Conservation (phyloP, 805 yeast species). For the Helenozyma baotianmanensis region DNA sequence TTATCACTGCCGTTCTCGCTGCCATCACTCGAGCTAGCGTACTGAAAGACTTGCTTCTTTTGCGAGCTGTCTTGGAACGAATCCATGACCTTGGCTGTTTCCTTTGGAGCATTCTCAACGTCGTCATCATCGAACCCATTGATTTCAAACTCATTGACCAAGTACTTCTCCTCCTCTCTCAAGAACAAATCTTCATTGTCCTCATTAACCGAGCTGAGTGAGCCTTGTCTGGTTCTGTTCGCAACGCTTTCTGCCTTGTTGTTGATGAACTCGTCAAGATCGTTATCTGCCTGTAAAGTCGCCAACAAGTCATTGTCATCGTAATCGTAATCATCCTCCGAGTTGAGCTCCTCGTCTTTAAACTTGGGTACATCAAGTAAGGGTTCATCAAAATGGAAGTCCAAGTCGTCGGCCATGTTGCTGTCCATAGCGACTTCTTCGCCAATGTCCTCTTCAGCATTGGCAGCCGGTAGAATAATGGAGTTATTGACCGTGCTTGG, state of each 20-base stretch:
- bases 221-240: conserved; percentile 19
- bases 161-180: conserved; percentile 41
- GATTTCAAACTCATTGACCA: conserved; percentile 42
- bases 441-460: conserved; percentile 57
- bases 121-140: conserved; percentile 45
- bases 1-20: conserved; percentile 31
- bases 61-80: conserved; percentile 18
- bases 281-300: conserved; percentile 44
- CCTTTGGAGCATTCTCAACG: conserved; percentile 23
- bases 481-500: background rate
- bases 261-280: conserved; percentile 32
- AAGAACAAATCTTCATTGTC: conserved; percentile 35
- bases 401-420: conserved; percentile 12
- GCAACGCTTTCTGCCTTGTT: conserved; percentile 3
- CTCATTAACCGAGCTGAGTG: conserved; percentile 28
- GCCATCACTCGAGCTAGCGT: conserved; percentile 30
- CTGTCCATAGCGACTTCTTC: conserved; percentile 36
- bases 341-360: conserved; percentile 43
- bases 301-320: conserved; percentile 46
- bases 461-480: background rate
- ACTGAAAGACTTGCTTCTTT: conserved; percentile 37
- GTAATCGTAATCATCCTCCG: conserved; percentile 65
- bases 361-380: conserved; percentile 48
- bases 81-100: conserved; percentile 13
- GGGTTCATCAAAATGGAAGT: conserved; percentile 29